Evolutionary conservation across 1,284 basidiomycete species (phyloP).

Genomic region (Trichosporon sp.): DNA sequence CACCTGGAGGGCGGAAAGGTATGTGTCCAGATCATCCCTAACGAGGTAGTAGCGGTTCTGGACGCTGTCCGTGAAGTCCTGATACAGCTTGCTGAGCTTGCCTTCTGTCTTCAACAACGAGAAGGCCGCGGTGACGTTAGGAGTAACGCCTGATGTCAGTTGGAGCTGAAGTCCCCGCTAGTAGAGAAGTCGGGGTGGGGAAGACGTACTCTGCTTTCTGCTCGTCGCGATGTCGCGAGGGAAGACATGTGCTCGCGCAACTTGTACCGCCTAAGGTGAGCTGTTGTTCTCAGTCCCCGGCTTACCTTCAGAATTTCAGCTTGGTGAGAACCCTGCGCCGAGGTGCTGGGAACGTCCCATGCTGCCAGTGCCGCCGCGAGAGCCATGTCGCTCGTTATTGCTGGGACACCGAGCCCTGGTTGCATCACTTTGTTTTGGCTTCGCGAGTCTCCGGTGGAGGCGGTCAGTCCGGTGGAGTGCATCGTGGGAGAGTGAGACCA

Average conservation of each 20-base stretch:
- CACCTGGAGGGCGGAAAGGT: slow-evolving; percentile 29
- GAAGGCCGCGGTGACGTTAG: slow-evolving; percentile 30
- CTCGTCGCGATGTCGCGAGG: slow-evolving; percentile 25
- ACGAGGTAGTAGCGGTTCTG: slow-evolving; percentile 37
- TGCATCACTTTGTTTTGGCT: background rate
- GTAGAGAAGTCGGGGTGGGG: background rate
- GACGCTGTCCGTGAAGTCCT: slow-evolving; percentile 39
- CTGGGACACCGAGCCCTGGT: background rate
- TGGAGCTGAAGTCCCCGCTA: background rate
- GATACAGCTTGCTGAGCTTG: slow-evolving; percentile 20
- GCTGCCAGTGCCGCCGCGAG: slow-evolving; percentile 26
- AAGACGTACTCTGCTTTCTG: background rate
- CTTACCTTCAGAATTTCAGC: slow-evolving; percentile 27
- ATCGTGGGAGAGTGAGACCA: background rate
- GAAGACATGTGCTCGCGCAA: slow-evolving; percentile 25
- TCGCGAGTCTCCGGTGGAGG: background rate
- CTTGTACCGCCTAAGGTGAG: slow-evolving; percentile 25
- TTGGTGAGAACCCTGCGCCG: slow-evolving; percentile 27
- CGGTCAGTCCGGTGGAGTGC: background rate
- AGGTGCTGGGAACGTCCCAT: slow-evolving; percentile 36
- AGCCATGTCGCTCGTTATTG: slow-evolving; percentile 25
- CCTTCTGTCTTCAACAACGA: slow-evolving; percentile 16
- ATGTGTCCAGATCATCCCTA: slow-evolving; percentile 29
- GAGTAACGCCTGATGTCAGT: slow-evolving; percentile 22
- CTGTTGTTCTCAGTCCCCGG: background rate